Conservation (phyloP, 2,329 filamentous ascomycete genomes). For the Apiospora kogelbergensis region DNA sequence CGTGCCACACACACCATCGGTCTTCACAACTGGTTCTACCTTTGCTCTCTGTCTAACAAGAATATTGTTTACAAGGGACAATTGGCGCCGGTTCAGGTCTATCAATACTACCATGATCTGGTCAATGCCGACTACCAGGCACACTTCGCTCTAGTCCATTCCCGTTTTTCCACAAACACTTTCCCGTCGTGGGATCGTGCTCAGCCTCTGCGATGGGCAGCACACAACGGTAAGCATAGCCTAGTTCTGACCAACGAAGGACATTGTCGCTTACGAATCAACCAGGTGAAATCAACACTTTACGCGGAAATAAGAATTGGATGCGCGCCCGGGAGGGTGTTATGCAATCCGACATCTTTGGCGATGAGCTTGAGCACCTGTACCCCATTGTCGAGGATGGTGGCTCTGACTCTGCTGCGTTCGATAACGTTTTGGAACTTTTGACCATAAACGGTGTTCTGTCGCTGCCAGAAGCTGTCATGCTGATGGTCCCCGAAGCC, state of each 20-base stretch:
- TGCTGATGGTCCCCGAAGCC: constrained; percentile 98
- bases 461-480: constrained; percentile 91
- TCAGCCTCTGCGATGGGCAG: constrained; percentile 93
- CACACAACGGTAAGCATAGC: constrained; percentile 75
- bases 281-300: constrained; percentile 85
- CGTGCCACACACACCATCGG: constrained; percentile 92
- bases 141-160: constrained; percentile 95
- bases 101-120: constrained; percentile 96
- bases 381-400: constrained; percentile 97
- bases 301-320: constrained; percentile 99
- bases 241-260: constrained; percentile 9
- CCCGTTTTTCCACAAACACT: constrained; percentile 96
- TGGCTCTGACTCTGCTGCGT: constrained; percentile 93
- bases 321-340: constrained; percentile 96
- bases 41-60: constrained; percentile 94
- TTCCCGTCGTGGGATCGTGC: constrained; percentile 98
- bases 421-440: constrained; percentile 94
- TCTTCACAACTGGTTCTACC: constrained; percentile 97
- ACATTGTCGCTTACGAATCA: neutral
- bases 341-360: constrained; percentile 89
- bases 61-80: constrained; percentile 99
- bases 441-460: constrained; percentile 94
- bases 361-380: constrained; percentile 84
- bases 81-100: constrained; percentile 89
- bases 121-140: constrained; percentile 97